Percentiles rank a stretch among this genome's conserved stretches.
Conservation (phyloP, 495 filamentous ascomycete genomes). For the Pseudomonodictys pantanalensis region DNA sequence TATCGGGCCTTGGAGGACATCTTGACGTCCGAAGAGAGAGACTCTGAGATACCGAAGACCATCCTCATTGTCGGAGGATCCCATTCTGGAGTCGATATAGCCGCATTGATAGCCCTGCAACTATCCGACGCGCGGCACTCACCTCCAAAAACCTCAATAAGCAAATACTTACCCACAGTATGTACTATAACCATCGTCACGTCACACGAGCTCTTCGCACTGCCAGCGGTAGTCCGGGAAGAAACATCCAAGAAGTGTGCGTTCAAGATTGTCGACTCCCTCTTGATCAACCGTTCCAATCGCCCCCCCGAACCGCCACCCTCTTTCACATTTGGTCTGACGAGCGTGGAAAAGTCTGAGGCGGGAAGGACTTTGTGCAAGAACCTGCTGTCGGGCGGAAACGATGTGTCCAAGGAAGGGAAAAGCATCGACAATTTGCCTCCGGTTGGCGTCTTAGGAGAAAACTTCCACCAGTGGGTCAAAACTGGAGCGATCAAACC, state of each 20-base stretch:
- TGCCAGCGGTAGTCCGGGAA: background rate
- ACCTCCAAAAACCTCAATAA: background rate
- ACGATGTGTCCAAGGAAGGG: background rate
- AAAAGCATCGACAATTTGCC: background rate
- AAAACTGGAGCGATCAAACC: background rate
- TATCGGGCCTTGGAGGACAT: background rate
- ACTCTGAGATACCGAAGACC: background rate
- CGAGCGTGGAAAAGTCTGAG: background rate
- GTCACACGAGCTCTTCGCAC: background rate
- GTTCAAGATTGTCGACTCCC: background rate
- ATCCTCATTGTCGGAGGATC: slow-evolving; percentile 7
- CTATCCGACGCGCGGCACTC: background rate
- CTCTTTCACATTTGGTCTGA: background rate
- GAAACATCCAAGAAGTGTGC: background rate
- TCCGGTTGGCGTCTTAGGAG: background rate
- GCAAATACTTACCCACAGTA: background rate
- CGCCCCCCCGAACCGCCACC: background rate
- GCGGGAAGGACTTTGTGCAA: background rate
- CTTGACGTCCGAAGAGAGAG: background rate
- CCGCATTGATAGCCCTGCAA: background rate
- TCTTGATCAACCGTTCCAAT: background rate
- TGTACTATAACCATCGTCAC: background rate
- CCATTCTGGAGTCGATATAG: slow-evolving; percentile 5
- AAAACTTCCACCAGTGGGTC: background rate
- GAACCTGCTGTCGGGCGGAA: background rate